Evolutionary conservation across 257 asterid genomes (phyloP).

Genomic region (Mitragyna speciosa): DNA sequence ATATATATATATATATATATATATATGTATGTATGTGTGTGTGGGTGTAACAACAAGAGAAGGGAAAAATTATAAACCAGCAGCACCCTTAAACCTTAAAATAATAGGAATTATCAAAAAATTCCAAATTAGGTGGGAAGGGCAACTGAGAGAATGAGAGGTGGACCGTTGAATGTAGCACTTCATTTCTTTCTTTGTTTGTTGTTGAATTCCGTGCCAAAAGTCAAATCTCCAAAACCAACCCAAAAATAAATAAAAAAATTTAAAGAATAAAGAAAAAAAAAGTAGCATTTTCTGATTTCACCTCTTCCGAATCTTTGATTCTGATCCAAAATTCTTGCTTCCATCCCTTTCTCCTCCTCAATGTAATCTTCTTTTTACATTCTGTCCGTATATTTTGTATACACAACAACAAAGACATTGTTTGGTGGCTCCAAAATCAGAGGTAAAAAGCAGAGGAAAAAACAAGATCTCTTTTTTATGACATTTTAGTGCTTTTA

Average conservation of each 20-base stretch:
- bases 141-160: neutral
- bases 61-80: too few species aligned
- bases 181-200: neutral
- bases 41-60: neutral
- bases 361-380: neutral
- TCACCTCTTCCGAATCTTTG: constrained; percentile 15
- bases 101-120: neutral
- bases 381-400: neutral
- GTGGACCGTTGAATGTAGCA: constrained; percentile 7
- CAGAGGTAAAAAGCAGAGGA: constrained; percentile 8
- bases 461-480: neutral
- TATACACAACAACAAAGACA: neutral
- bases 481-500: neutral
- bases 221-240: constrained; percentile 16
- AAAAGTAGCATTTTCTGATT: constrained; percentile 4
- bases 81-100: too few species aligned
- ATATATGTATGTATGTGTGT: too few species aligned
- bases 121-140: neutral
- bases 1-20: too few species aligned
- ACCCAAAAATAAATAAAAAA: neutral
- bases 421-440: constrained; percentile 11
- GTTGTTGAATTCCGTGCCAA: neutral
- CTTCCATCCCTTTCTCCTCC: neutral
- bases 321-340: constrained; percentile 19
- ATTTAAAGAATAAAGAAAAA: too few species aligned